Evolutionary conservation across 192 early-diverging fungal species (phyloP), one percentile per base, ranked within the genome.

Genomic region (Mortierella antarctica): DNA sequence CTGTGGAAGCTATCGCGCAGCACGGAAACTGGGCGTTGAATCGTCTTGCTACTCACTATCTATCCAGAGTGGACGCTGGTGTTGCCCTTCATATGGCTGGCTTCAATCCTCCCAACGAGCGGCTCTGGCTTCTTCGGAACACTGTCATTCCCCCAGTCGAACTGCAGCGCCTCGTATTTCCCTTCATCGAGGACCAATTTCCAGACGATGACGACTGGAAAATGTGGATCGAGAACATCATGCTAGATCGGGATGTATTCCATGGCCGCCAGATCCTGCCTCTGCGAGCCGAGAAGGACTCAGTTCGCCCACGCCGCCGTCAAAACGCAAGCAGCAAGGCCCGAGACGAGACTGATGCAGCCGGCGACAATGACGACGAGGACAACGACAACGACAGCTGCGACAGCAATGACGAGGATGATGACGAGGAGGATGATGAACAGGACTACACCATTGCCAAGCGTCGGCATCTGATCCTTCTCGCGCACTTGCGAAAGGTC

Each of bases 161-260:
- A 8, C 67, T 70, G 13, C 67, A 70, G 49, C 46, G 49, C n/a
- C 46, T 51, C 9, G 57, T 70, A 1, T 70, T 70, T 39, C 67
- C 56, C 0, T 70, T 70, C 48, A 53, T 70, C 41, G 67, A 70
- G 40, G 67, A 59, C 2, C 18, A 61, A 10, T 61, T 61, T 23
- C 14, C 45, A 7, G 50, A 39, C n/a, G 21, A 51, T 44, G 21
- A 23, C 1, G 67, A 70, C 46, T 70, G 67, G 67, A 41, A 42
- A 7, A 10, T 20, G n/a, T 61, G 56, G 57, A 47, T 70, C 5
- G 67, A 70, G 12, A 70, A 70, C 11, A 60, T 70, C 12, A 70
- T 70, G 67, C 48, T 70, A 39, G 67, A 70, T 42, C 45, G 58
- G 6, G 44, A 56, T 48, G 53, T 67, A 9, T 57, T 46, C 1